phyloP scores from a whole-genome alignment of 176 grass and related monocot genomes.

The Phragmites australis region DNA sequence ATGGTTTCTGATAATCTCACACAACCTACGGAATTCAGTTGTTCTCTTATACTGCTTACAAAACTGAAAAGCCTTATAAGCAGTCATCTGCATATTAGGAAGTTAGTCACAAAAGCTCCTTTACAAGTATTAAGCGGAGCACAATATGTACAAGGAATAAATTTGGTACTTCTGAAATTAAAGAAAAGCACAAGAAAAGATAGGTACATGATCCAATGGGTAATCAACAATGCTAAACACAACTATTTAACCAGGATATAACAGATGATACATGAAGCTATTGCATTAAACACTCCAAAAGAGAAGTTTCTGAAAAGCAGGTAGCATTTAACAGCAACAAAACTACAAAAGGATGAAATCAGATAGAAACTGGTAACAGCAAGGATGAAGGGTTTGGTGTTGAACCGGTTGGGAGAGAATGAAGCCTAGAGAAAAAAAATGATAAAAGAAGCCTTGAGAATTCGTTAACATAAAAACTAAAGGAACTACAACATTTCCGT shows the following conservation, averaged over 20 bases:
- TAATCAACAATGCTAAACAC: not conserved
- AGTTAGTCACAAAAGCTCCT: not conserved
- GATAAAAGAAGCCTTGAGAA: not conserved
- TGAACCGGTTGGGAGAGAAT: not conserved
- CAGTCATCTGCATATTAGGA: slow-evolving; percentile 74
- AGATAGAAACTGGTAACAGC: not conserved
- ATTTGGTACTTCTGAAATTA: not conserved
- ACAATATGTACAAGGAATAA: not conserved
- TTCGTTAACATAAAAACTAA: not conserved
- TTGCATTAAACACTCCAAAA: not conserved
- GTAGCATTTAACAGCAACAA: not conserved
- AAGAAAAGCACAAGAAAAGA: not conserved
- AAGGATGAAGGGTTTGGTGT: not conserved
- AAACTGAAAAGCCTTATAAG: slow-evolving; percentile 92
- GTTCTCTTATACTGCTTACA: slow-evolving; percentile 97
- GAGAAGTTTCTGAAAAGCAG: not conserved
- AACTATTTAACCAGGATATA: not conserved
- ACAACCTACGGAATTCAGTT: slow-evolving; percentile 92
- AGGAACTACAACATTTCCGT: not conserved
- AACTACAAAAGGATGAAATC: not conserved
- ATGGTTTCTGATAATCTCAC: slow-evolving; percentile 97
- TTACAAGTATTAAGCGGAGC: not conserved
- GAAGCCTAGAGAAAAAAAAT: no score
- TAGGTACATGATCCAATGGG: not conserved
- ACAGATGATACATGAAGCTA: not conserved